Evolutionary conservation across 129 eudicot genomes (phyloP).

Genomic region (Centella asiatica): DNA sequence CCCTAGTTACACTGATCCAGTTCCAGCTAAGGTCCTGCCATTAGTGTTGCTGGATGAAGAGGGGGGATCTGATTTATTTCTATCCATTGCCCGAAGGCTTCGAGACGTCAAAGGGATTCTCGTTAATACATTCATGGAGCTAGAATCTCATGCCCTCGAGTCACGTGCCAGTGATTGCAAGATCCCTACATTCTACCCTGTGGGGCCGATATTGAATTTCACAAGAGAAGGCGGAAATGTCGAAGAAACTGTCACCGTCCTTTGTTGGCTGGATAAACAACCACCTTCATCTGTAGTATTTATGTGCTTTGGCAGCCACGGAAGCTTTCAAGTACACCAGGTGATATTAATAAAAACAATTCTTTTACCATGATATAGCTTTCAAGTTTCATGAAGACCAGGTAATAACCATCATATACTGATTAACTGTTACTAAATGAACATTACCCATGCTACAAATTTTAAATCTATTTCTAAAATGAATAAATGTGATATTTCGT

Average conservation of each 20-base stretch:
- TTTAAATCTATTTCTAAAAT: too few species aligned
- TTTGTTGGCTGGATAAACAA: neutral
- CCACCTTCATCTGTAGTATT: constrained; percentile 3
- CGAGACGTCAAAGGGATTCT: neutral
- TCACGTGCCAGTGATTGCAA: neutral
- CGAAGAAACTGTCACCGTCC: neutral
- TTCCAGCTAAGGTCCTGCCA: constrained; percentile 10
- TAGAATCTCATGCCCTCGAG: neutral
- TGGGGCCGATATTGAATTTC: constrained; percentile 1
- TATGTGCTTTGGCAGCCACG: constrained; percentile 2
- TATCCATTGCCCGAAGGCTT: neutral
- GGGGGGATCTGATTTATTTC: neutral
- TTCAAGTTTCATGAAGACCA: too few species aligned
- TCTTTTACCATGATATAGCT: too few species aligned
- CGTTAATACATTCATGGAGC: constrained; percentile 3
- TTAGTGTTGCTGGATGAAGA: neutral
- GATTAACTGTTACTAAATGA: too few species aligned
- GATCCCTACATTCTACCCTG: neutral
- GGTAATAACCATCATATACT: too few species aligned
- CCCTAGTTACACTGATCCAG: neutral
- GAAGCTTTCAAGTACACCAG: constrained; percentile 1
- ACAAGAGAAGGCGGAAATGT: neutral
- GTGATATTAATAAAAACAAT: too few species aligned
- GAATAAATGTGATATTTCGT: too few species aligned
- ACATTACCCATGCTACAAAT: too few species aligned